A percentile compares a stretch with the other conserved stretches of the same genome.
Conservation (phyloP, 2,329 filamentous ascomycete species). For the Mycosphaerella arachidis region DNA sequence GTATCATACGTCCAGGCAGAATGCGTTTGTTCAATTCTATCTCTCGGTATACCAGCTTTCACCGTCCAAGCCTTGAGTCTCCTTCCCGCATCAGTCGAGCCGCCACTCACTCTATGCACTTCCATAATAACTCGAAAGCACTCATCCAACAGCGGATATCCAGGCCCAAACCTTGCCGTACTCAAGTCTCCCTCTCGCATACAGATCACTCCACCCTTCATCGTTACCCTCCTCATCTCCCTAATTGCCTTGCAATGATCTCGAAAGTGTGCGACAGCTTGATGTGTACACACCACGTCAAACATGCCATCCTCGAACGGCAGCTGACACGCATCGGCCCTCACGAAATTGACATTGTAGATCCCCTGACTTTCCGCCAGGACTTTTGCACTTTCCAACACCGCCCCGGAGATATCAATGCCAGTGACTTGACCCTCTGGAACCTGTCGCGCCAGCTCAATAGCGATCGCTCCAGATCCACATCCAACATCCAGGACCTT, state of each 20-base stretch:
- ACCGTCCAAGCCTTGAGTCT: constrained; percentile 11
- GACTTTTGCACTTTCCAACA: constrained; percentile 31
- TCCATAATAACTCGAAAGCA: constrained; percentile 16
- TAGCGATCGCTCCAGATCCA: constrained; percentile 38
- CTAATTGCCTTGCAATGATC: constrained; percentile 38
- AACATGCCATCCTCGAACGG: constrained; percentile 83
- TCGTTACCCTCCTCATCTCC: constrained; percentile 11
- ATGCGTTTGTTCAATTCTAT: constrained; percentile 5
- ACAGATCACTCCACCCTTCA: constrained; percentile 14
- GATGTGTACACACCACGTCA: constrained; percentile 67
- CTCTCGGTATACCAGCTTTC: constrained; percentile 8
- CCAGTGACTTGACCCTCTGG: constrained; percentile 29
- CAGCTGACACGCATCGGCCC: constrained; percentile 98
- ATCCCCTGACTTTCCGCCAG: constrained; percentile 31
- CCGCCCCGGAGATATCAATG: constrained; percentile 33
- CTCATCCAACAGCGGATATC: constrained; percentile 12
- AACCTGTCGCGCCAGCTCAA: constrained; percentile 29
- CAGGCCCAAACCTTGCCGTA: constrained; percentile 14
- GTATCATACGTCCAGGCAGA: constrained; percentile 14
- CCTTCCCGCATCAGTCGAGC: constrained; percentile 15
- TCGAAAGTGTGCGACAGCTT: constrained; percentile 53
- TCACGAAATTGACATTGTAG: constrained; percentile 71
- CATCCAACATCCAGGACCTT: constrained; percentile 37
- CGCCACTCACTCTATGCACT: constrained; percentile 15
- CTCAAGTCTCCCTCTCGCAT: constrained; percentile 21